Evolutionary conservation across 176 grass and related monocot genomes (phyloP).

Genomic region (Aechmea fasciata): DNA sequence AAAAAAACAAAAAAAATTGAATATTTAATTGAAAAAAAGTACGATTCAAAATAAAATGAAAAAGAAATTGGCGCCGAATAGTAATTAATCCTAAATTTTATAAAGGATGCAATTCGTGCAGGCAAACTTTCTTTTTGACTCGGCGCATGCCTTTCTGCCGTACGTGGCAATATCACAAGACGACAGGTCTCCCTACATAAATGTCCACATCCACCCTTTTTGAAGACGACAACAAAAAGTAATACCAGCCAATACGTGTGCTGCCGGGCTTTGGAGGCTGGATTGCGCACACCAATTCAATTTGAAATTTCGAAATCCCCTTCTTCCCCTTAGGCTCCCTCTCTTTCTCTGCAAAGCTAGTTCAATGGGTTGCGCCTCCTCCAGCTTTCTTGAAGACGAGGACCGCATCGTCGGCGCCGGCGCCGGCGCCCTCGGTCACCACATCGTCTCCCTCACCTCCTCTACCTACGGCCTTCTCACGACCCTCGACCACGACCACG

Average conservation of each 20-base stretch:
- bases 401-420: constrained; percentile 35
- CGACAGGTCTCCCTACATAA: too few relatives aligned
- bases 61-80: too few relatives aligned
- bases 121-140: too few relatives aligned
- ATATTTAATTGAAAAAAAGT: too few relatives aligned
- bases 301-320: not conserved
- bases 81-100: too few relatives aligned
- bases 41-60: too few relatives aligned
- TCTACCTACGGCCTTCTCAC: constrained; percentile 73
- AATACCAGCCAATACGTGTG: not conserved
- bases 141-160: too few relatives aligned
- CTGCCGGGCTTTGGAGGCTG: too few relatives aligned
- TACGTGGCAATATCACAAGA: too few relatives aligned
- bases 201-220: not conserved
- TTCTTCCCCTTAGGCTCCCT: not conserved
- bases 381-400: constrained; percentile 36
- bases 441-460: constrained; percentile 81
- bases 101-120: too few relatives aligned
- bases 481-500: constrained; percentile 9
- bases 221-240: not conserved
- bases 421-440: constrained; percentile 23
- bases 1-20: too few relatives aligned
- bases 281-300: not conserved
- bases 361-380: constrained; percentile 52
- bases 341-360: not conserved